Evolutionary conservation across 2,329 filamentous ascomycete species (phyloP).

Genomic region (Davidsoniella australis): DNA sequence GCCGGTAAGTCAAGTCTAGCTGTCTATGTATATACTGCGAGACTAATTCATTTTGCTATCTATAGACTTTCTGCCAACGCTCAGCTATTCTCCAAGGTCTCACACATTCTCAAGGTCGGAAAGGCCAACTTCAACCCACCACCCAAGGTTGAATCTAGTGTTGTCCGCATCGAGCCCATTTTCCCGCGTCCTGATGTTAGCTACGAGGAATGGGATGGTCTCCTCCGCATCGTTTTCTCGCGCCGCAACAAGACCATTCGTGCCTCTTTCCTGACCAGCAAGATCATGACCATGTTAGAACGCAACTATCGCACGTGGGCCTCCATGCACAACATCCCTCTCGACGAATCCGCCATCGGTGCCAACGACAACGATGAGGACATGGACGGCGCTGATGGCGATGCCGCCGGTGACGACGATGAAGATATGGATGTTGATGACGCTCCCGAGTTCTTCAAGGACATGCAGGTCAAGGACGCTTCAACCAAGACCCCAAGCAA

Average conservation of each 20-base stretch:
- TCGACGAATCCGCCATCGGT: constrained; percentile 41
- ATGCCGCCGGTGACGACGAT: constrained; percentile 27
- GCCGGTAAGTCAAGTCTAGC: constrained; percentile 27
- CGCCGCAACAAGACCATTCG: constrained; percentile 84
- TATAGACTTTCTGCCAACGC: constrained; percentile 63
- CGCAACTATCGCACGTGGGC: constrained; percentile 82
- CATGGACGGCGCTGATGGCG: constrained; percentile 24
- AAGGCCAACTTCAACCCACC: constrained; percentile 94
- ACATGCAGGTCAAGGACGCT: constrained; percentile 27
- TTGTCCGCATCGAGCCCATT: constrained; percentile 81
- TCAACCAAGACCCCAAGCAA: constrained; percentile 44
- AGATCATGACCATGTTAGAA: constrained; percentile 68
- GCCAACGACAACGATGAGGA: constrained; percentile 24
- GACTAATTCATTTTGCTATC: background rate
- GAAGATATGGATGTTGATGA: constrained; percentile 47
- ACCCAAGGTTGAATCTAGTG: constrained; percentile 78
- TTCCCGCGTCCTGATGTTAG: constrained; percentile 63
- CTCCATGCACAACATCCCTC: constrained; percentile 61
- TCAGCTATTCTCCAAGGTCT: constrained; percentile 61
- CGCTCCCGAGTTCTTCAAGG: constrained; percentile 70
- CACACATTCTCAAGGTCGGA: constrained; percentile 80
- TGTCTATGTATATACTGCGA: background rate
- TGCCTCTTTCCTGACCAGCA: constrained; percentile 63
- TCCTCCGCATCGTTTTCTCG: constrained; percentile 53
- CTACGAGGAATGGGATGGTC: constrained; percentile 89